phyloP scores from a whole-genome alignment of 2,329 filamentous ascomycete species.

The Venturia asperata region DNA sequence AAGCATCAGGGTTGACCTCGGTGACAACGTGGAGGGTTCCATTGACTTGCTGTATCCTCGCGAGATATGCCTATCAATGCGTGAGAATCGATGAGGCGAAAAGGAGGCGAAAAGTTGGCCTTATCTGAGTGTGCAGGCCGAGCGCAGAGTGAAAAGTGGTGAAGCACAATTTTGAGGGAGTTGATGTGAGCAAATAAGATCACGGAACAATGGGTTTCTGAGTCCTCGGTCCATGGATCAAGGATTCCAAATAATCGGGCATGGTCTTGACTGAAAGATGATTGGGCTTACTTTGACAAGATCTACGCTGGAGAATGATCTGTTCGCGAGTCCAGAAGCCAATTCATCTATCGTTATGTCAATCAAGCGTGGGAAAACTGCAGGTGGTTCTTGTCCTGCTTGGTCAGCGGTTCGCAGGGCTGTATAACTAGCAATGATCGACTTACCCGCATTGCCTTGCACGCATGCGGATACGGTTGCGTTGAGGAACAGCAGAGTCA shows the following conservation, averaged over 20 bases:
- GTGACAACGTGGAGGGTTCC: conserved; percentile 45
- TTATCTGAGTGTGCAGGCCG: background rate
- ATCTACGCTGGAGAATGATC: conserved; percentile 47
- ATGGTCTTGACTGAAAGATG: background rate
- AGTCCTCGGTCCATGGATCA: background rate
- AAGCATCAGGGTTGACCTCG: conserved; percentile 50
- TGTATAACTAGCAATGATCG: background rate
- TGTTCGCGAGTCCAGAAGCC: conserved; percentile 41
- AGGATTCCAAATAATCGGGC: background rate
- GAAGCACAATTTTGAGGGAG: background rate
- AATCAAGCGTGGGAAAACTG: conserved; percentile 39
- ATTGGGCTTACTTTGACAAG: conserved; percentile 38
- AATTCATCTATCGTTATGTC: conserved; percentile 48
- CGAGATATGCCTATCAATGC: conserved; percentile 41
- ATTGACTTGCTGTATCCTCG: conserved; percentile 48
- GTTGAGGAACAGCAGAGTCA: background rate
- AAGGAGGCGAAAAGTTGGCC: conserved; percentile 14
- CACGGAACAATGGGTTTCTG: background rate
- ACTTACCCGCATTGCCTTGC: background rate
- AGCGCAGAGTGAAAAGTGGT: background rate
- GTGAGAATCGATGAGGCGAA: background rate
- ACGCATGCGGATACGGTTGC: background rate
- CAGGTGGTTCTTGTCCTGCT: conserved; percentile 2
- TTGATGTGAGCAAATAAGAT: background rate
- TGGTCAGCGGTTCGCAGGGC: conserved; percentile 7